Base-by-base conservation (phyloP, 768 basidiomycete species). In the Daedaleopsis nitida region DNA sequence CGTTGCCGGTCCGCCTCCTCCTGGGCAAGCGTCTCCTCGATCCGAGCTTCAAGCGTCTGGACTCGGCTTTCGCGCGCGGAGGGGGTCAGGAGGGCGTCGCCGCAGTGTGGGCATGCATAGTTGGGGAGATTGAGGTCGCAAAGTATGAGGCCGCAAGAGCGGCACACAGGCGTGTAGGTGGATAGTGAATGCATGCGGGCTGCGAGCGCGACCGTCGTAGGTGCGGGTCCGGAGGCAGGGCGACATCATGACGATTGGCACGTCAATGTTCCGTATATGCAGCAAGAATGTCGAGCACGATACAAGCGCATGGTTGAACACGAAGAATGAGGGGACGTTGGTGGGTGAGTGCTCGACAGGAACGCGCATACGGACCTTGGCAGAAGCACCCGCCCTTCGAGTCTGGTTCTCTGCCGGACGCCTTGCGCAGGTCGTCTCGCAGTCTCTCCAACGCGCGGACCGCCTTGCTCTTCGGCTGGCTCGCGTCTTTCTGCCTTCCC, bases 301-400 rank as follows among this genome's bases (percentile, higher is more conserved):
- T 8, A 19, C 50, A 42, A 16, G 12, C 1, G 9, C 19, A 10
- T 44, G 35, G 27, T 32, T 0, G n/a, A 32, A 37, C 11, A 11
- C 8, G 32, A 5, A 49, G 13, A 38, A 39, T 19, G 37, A 5
- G 45, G 14, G 21, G 44, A 45, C 44, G 44, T 32, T 16, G 55
- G 45, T 43, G 9, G 21, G 44, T 19, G 44, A 34, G 21, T n/a
- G 32, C n/a, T 21, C 35, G 19, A 50, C 50, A 42, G 39, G 38
- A 35, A 57, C 37, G 32, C 50, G 10, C 51, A 39, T 16, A 55
- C 34, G 19, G 55, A 85, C 88, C 86, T 75, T 84, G 83, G 65
- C 88, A 91, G 67, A 87, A 90, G 67, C 88, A 91, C 0, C 88
- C 87, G 5, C 85, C 83, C 43, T 80, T 82, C 0, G 85, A 81